Conservation (phyloP, 345 rosid species). For the Nasturtium officinale region DNA sequence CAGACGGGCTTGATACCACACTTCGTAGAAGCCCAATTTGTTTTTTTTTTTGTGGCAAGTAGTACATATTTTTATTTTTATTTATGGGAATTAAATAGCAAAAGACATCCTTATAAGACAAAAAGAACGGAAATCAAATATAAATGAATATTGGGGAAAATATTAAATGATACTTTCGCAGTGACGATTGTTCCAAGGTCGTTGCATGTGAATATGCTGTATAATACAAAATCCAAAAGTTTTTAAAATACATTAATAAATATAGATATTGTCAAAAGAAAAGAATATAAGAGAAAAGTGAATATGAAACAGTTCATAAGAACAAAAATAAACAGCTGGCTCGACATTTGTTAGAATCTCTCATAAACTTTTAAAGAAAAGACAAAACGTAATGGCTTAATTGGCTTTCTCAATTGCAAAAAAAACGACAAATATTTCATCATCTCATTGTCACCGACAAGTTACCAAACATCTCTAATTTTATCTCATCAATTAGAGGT, state of each 20-base stretch:
- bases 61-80: not conserved
- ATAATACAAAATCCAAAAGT: not conserved
- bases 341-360: slow-evolving; percentile 40
- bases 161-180: slow-evolving; percentile 35
- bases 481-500: slow-evolving; percentile 12
- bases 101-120: not conserved
- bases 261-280: not conserved
- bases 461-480: slow-evolving; percentile 23
- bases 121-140: not conserved
- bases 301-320: slow-evolving; percentile 24
- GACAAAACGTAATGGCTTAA: slow-evolving; percentile 39
- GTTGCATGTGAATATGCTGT: slow-evolving; percentile 42
- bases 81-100: not conserved
- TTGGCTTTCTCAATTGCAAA: slow-evolving; percentile 14
- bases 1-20: not conserved
- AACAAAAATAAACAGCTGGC: slow-evolving; percentile 34
- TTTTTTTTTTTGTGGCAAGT: no score
- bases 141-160: slow-evolving; percentile 17
- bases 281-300: slow-evolving; percentile 15
- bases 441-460: slow-evolving; percentile 35
- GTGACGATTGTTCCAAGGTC: slow-evolving; percentile 39
- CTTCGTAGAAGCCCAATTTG: not conserved
- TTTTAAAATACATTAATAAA: not conserved
- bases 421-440: slow-evolving; percentile 17
- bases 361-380: slow-evolving; percentile 19